Base-by-base conservation (phyloP, 352 stramenopile species). In the Phytopythium sindhum region DNA sequence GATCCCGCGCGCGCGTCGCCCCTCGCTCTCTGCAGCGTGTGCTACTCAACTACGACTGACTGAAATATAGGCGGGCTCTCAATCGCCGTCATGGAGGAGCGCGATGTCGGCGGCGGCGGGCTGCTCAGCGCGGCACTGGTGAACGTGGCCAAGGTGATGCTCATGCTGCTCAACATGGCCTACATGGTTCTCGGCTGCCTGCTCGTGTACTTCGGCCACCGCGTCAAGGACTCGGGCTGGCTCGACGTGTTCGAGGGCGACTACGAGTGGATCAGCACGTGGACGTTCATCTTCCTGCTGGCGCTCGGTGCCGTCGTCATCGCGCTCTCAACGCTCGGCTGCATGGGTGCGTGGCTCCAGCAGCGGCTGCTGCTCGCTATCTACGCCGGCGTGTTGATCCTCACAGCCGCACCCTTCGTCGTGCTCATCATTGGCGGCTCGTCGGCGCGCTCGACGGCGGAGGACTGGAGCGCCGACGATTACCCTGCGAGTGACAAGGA, bases 121-220 rank as follows among this genome's bases (percentile, higher is more conserved):
- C 33, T 80, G 52, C 65, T 84, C 61, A 74, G 90, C 24, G 75
- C 67, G 21, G 69, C 84, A 41, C 61, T 88, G 54, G 77, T 86
- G 24, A 91, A 90, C 62, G 60, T 94, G 26, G 80, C 83, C 59
- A 94, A 95, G 65, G 78, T 92, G 62, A 44, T 90, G 61, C 72
- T 95, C 10, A 65, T 95, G 67, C 74, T 95, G 35, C 69, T 95
- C 33, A 95, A 95, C 72, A 90, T 95, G 80, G 75, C 70, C 52
- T 94, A 93, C 70, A 80, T 95, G 72, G 80, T 93, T 44, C 70
- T 62, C 59, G 87, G 87, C 48, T 81, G 77, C 21, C 73, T 95
- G 60, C 74, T 95, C 54, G 80, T 93, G 67, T 93, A 91, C 65
- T 91, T 95, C 60, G 86, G 81, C 63, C 80, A 91, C 59, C 72